Conservation (phyloP, 495 filamentous ascomycete species). For the Pseudevernia furfuracea region DNA sequence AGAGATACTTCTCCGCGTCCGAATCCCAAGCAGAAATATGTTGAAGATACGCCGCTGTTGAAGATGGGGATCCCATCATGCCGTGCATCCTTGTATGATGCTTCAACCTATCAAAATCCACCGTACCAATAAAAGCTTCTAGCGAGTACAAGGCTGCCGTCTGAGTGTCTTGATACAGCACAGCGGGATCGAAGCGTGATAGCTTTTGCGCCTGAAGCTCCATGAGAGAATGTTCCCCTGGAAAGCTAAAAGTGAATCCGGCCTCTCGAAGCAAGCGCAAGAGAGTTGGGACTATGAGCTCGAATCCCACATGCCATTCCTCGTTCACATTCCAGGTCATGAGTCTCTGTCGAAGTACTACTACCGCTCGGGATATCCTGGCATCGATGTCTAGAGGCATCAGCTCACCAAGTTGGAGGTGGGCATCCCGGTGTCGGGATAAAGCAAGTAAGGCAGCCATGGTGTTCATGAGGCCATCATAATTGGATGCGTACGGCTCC, state of each 20-base stretch:
- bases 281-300: slow-evolving; percentile 33
- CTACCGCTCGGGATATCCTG: slow-evolving; percentile 4
- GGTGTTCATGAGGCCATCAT: slow-evolving; percentile 30
- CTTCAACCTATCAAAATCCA: slow-evolving; percentile 32
- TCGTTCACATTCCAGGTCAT: slow-evolving; percentile 16
- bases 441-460: slow-evolving; percentile 26
- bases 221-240: slow-evolving; percentile 21
- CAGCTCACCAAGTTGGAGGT: background rate
- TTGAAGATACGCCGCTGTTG: slow-evolving; percentile 39
- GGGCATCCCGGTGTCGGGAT: slow-evolving; percentile 9
- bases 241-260: slow-evolving; percentile 25
- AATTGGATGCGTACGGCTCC: slow-evolving; percentile 14
- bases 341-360: too few relatives aligned
- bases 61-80: slow-evolving; percentile 35
- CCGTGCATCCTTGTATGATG: slow-evolving; percentile 32
- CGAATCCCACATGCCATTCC: slow-evolving; percentile 32
- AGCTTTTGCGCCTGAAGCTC: slow-evolving; percentile 26
- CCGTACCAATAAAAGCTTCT: slow-evolving; percentile 36
- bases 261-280: slow-evolving; percentile 23
- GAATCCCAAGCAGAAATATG: slow-evolving; percentile 36
- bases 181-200: slow-evolving; percentile 24
- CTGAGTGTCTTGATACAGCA: slow-evolving; percentile 28
- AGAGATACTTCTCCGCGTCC: slow-evolving; percentile 32
- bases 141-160: slow-evolving; percentile 33
- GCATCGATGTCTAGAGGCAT: slow-evolving; percentile 6